Conservation (phyloP, 2,329 filamentous ascomycete species). For the Cladosporium sp. region DNA sequence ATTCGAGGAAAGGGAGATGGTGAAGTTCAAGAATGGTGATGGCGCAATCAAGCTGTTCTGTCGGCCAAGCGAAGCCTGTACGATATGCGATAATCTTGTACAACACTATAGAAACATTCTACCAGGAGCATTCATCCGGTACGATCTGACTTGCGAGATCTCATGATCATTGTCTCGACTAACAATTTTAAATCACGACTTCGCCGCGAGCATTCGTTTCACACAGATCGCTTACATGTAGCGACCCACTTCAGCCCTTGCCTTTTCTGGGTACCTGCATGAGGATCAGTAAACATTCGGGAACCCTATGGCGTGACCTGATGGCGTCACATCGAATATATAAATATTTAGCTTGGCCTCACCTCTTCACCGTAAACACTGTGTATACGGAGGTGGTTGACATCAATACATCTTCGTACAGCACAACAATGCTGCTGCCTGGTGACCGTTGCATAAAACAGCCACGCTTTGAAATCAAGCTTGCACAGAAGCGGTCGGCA, state of each 20-base stretch:
- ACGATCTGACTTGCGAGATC: no score
- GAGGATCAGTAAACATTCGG: not conserved
- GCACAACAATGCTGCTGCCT: no score
- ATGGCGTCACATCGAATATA: not conserved
- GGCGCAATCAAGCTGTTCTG: no score
- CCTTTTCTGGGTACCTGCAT: not conserved
- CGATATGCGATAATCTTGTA: not conserved
- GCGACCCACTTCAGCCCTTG: not conserved
- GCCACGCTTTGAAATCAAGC: no score
- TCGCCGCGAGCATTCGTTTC: no score
- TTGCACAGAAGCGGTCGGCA: not conserved
- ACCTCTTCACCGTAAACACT: not conserved
- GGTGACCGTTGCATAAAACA: no score
- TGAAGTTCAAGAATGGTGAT: conserved; percentile 30
- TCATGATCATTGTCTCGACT: no score
- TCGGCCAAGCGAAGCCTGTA: not conserved
- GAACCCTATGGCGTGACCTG: not conserved
- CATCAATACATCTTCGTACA: no score
- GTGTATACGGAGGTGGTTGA: no score
- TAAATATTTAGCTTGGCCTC: not conserved
- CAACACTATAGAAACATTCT: not conserved
- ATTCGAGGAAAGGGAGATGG: conserved; percentile 29
- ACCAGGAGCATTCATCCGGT: no score
- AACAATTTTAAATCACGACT: no score
- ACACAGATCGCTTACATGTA: not conserved